Evolutionary conservation across 352 stramenopile genomes (phyloP).

Genomic region (Pythium volutum): DNA sequence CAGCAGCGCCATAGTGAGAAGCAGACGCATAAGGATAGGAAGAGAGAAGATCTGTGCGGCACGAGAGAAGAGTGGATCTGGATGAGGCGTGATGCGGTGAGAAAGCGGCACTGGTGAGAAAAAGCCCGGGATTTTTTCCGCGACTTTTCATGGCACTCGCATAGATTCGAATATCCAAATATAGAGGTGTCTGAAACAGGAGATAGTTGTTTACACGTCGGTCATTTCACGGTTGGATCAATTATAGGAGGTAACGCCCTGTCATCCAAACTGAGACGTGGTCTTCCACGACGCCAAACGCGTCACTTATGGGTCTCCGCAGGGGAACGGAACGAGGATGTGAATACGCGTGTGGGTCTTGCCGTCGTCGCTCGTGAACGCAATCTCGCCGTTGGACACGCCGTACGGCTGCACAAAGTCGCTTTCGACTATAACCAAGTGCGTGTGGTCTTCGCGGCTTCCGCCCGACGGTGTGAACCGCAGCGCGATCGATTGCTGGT

Average conservation of each 20-base stretch:
- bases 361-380: conserved; percentile 17
- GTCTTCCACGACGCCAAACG: conserved; percentile 47
- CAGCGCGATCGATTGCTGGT: conserved; percentile 26
- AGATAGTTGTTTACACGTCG: neutral
- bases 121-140: neutral
- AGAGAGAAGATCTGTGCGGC: neutral
- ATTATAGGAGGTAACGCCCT: neutral
- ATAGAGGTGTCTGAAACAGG: neutral
- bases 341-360: conserved; percentile 17
- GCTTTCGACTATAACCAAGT: conserved; percentile 29
- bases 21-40: neutral
- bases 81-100: neutral
- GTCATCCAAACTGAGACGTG: conserved; percentile 42
- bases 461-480: conserved; percentile 31
- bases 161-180: neutral
- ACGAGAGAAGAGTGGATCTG: neutral
- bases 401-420: conserved; percentile 49
- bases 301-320: too few species aligned
- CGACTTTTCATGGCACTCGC: neutral
- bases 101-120: neutral
- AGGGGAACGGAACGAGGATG: too few species aligned
- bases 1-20: neutral
- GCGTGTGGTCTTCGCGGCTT: conserved; percentile 32
- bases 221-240: neutral
- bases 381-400: conserved; percentile 21